Evolutionary conservation across 768 basidiomycete genomes (phyloP), one percentile per base, ranked within the genome.

Genomic region (Lyophyllum shimeji): DNA sequence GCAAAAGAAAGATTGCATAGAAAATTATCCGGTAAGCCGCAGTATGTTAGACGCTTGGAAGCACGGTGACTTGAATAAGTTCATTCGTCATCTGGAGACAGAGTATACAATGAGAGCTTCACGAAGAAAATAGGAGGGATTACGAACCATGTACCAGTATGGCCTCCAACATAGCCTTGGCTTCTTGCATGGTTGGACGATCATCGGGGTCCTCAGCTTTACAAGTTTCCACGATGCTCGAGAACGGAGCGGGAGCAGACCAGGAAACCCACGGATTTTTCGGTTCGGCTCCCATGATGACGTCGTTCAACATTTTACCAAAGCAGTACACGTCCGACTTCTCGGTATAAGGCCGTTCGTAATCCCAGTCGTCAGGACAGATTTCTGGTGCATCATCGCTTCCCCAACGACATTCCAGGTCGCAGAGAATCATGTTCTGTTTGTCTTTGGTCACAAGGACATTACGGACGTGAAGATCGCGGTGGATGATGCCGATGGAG

Each of bases 241-340:
- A 40, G 20, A 49, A 55, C 13, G 47, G 54, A 23, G 42, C 27
- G 23, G 54, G 54, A 20, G 54, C 47, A 25, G 29, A 25, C 20
- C 23, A 6, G 42, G 8, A 3, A 3, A 40, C 47, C 54, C 48
- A 49, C 8, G 18, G 7, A 1, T 20, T 27, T 4, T 25, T 17
- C 1, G 55, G n/a, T 11, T 27, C 17, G 12, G 34, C 44, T 7
- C 29, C 31, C 21, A 50, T 27, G 18, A 56, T 7, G 12, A 56
- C 18, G 24, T 25, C 2, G 13, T 29, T 51, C 18, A 56, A 8
- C 33, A 46, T 21, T 13, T 24, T 8, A 8, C 48, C 49, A 15
- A 56, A 56, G 25, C 34, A n/a, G 25, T 43, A 56, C 42, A 56
- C 49, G 18, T 56, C 55, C 24, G 55, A 37, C 21, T 50, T 21